Evolutionary conservation across 1,284 basidiomycete genomes (phyloP), one percentile per base, ranked within the genome.

Genomic region (Puccinia novopanici): DNA sequence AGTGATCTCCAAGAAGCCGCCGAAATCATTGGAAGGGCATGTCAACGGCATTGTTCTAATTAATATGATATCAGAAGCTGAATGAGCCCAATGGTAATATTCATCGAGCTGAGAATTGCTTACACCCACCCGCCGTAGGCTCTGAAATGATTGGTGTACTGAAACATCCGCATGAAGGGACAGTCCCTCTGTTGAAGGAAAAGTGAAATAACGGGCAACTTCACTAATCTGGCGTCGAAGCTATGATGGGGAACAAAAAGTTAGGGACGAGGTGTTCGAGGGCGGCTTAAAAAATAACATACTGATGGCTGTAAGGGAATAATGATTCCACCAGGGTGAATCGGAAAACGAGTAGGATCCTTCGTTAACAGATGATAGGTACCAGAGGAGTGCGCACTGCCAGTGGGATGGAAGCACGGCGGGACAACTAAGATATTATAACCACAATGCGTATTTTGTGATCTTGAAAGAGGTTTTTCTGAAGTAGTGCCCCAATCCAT

Each of bases 291-390:
- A 19, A 19, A 48, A n/a, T 34, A 61, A 37, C 59, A 61, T 61
- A 61, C 59, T n/a, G 61, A 37, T 8, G 61, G 37, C 37, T 65
- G 61, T 15, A 65, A 65, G 19, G 61, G 61, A 42, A 65, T 24
- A 13, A 65, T 65, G 24, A 65, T 65, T 42, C 61, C 61, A 65
- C 61, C 61, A 45, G 61, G 61, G 40, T 65, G 61, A 17, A 65
- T 65, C 34, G 61, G 61, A 37, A 65, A 65, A 45, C 19, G 40
- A 42, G 61, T 45, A n/a, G 61, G 37, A 65, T 65, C 10, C 61
- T 22, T 40, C 61, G 12, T 22, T 22, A 17, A 40, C 34, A 22
- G 19, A 45, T 42, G n/a, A 22, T 22, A 42, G 9, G 61, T n/a
- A 19, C 55, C 24, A 59, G 12, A 3, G 24, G n/a, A n/a, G 37